A percentile compares a stretch with the other conserved stretches of the same genome.
Conservation (phyloP, 331 rosid genomes). For the Stylosanthes scabra region DNA sequence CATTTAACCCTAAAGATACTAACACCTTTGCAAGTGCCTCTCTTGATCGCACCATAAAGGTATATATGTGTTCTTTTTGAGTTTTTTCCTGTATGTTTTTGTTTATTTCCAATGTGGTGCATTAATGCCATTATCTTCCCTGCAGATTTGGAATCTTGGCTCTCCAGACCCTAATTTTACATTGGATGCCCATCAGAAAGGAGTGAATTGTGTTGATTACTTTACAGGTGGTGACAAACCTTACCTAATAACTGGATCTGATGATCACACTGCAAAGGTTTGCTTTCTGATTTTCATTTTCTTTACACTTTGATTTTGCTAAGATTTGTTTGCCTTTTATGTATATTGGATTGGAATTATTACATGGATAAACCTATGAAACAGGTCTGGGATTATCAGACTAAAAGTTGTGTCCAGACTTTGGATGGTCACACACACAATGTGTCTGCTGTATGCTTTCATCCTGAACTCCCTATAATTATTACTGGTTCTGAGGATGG, state of each 20-base stretch:
- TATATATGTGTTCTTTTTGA: conserved; percentile 38
- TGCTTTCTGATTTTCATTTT: neutral
- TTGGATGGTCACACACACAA: conserved; percentile 99
- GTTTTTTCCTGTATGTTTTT: neutral
- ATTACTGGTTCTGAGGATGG: conserved; percentile 99
- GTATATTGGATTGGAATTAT: conserved; percentile 35
- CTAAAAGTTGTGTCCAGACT: conserved; percentile 99
- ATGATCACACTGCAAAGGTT: conserved; percentile 99
- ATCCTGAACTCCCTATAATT: conserved; percentile 98
- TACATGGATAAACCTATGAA: conserved; percentile 35
- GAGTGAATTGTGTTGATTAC: conserved; percentile 98
- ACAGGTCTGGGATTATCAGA: conserved; percentile 99
- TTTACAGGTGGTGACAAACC: conserved; percentile 99
- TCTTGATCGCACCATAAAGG: conserved; percentile 98
- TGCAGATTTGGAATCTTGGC: conserved; percentile 99
- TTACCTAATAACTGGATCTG: conserved; percentile 95
- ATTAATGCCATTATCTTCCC: conserved; percentile 32
- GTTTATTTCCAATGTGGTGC: conserved; percentile 23
- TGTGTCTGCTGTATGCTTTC: conserved; percentile 99
- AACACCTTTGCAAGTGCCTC: conserved; percentile 99
- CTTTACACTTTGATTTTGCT: too few relatives aligned
- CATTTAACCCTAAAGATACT: conserved; percentile 97
- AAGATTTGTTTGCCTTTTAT: conserved; percentile 1
- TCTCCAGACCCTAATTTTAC: conserved; percentile 99
- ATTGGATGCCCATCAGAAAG: conserved; percentile 98